Base-by-base conservation (phyloP, 192 early-diverging fungal species). In the Podila minutissima region DNA sequence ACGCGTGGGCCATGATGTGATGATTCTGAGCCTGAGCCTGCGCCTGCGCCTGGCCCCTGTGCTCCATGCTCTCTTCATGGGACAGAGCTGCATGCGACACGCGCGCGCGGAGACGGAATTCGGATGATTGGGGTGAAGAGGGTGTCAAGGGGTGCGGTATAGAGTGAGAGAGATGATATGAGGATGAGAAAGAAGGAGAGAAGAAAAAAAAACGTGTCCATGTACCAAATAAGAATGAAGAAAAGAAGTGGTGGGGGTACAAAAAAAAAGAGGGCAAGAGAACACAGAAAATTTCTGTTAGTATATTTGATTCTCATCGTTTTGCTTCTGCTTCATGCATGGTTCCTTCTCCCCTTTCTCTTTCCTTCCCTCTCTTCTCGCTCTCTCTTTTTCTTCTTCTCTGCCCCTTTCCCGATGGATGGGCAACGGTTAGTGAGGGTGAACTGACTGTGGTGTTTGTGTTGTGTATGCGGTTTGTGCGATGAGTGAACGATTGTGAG, bases 41-140 rank as follows among this genome's bases (percentile, higher is more conserved):
- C 24, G 20, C n/a, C 24, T 55, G 53, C 24, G 20, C n/a, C 24
- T 55, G 53, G 20, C 24, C n/a, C 53, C 53, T 55, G 53, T 55
- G 53, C 53, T 55, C 53, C 53, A 55, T 55, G 24, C 53, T 55
- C 24, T n/a, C 53, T 55, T 55, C 53, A 55, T 55, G 53, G n/a
- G 53, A 55, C 8, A 55, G 22, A 55, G 53, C 53, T 55, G 53
- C 53, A 55, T 55, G 53, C n/a, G 53, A 26, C 53, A 55, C 24
- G 53, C 22, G 53, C 22, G 53, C 53, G 53, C 53, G 53, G 53
- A 55, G 53, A 55, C 53, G 17, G 53, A 55, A 55, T 24, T 55
- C 53, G 24, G 24, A 17, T 55, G 24, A 55, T 9, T 24, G 53
- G 20, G n/a, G n/a, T 2, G 17, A 53, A n/a, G 53, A 24, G 22